Conservation (phyloP, 495 filamentous ascomycete species). For the Penicillium coprophilum region DNA sequence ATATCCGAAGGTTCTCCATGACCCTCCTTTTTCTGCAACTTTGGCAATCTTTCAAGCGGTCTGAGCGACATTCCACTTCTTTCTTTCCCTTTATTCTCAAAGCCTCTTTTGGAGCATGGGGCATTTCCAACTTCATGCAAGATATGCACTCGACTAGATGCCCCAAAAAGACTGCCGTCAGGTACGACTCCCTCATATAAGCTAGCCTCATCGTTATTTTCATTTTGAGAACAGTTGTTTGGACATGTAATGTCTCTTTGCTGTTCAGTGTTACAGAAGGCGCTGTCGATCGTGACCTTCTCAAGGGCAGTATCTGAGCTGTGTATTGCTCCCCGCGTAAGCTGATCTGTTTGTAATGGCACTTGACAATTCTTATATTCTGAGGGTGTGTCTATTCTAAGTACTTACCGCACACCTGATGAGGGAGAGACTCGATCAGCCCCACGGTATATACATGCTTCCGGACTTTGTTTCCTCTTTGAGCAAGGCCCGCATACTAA, state of each 20-base stretch:
- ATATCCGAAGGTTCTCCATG: background rate
- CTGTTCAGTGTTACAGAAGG: background rate
- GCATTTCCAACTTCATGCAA: background rate
- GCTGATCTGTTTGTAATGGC: background rate
- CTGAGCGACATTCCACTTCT: too few relatives aligned
- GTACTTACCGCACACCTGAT: background rate
- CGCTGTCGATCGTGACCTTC: background rate
- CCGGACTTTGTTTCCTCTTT: constrained; percentile 11
- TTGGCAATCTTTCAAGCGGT: background rate
- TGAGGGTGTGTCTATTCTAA: too few relatives aligned
- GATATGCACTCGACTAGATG: constrained; percentile 7
- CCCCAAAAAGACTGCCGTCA: constrained; percentile 8
- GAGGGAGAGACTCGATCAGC: background rate
- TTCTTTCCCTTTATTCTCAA: background rate
- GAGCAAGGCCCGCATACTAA: constrained; percentile 19
- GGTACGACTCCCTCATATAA: background rate
- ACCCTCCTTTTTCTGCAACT: background rate
- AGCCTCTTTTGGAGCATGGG: background rate
- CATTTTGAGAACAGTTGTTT: background rate
- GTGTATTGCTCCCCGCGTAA: background rate
- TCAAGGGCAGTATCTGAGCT: background rate
- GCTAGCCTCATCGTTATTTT: background rate
- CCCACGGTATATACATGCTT: constrained; percentile 7
- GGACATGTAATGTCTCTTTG: background rate
- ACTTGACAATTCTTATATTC: too few relatives aligned